Base-by-base conservation (phyloP, 1,284 basidiomycete genomes). In the Marasmius oreades region DNA sequence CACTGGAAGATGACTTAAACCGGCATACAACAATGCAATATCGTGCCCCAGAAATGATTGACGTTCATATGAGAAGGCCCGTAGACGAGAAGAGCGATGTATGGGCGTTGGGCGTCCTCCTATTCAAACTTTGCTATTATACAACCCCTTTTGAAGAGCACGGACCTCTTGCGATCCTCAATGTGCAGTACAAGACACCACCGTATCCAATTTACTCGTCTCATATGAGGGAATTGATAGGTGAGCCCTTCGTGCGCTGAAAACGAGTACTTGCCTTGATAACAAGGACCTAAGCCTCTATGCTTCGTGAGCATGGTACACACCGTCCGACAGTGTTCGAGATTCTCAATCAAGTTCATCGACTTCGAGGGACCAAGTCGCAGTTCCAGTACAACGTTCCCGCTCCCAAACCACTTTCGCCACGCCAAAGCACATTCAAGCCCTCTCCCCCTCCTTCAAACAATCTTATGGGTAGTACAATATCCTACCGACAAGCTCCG, bases 81-180 rank as follows among this genome's bases (percentile, higher is more conserved):
- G 84, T 95, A 47, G 92, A 95, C 66, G 92, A 95, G 70, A 95
- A 95, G 75, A 92, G 93, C 84, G 95, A 98, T 66, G 85, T 98
- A 12, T 98, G 95, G 95, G 94, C 95, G 1, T 75, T 97, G n/a
- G 95, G 95, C 0, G 88, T 96, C 46, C 80, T 97, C 65, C 79
- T 98, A 3, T 93, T 95, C 72, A 92, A 94, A 62, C 78, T 98
- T 6, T 99, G 97, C 73, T 99, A 98, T 73, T 99, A 99, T 72
- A 99, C 96, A 0, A 99, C 97, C 0, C 97, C 97, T 0, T 98
- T 98, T 63, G 97, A 95, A 73, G 96, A 96, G 66, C 93, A 97
- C 63, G 96, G 96, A 0, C 92, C 95, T 0, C 76, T 99, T 51
- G 97, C 97, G 0, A 99, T 99, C 61, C 79, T 98, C 59, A 97